Evolutionary conservation across 192 early-diverging fungal genomes (phyloP).

Genomic region (Rhizophagus clarus): DNA sequence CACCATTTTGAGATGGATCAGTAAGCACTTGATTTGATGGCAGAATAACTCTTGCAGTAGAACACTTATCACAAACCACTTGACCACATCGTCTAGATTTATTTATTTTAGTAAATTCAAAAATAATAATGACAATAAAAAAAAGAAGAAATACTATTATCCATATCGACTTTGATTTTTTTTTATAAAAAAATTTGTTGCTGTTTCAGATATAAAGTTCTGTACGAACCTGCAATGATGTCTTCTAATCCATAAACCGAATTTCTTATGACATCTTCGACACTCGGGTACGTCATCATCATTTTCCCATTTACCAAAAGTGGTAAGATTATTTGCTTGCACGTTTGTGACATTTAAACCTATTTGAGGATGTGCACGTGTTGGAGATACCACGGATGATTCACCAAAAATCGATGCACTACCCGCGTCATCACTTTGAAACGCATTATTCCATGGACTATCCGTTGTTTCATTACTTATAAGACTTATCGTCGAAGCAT

Average conservation of each 20-base stretch:
- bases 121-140: no score
- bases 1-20: conserved; percentile 12
- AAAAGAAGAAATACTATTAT: not conserved
- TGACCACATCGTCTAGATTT: conserved; percentile 43
- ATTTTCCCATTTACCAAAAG: conserved; percentile 69
- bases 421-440: conserved; percentile 15
- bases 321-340: conserved; percentile 8
- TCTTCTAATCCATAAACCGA: conserved; percentile 75
- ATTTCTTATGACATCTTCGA: conserved; percentile 65
- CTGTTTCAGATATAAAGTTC: not conserved
- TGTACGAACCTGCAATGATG: conserved; percentile 78
- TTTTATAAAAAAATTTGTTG: not conserved
- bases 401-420: not conserved
- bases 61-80: conserved; percentile 31
- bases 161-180: not conserved
- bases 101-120: not conserved
- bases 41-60: conserved; percentile 6
- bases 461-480: conserved; percentile 24
- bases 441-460: not conserved
- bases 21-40: not conserved
- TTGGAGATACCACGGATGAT: not conserved
- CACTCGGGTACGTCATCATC: conserved; percentile 73
- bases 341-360: not conserved
- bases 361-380: conserved; percentile 7
- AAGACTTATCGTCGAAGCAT: conserved; percentile 27